Evolutionary conservation across 305 asterid genomes (phyloP).

Genomic region (Fraxinus nigra): DNA sequence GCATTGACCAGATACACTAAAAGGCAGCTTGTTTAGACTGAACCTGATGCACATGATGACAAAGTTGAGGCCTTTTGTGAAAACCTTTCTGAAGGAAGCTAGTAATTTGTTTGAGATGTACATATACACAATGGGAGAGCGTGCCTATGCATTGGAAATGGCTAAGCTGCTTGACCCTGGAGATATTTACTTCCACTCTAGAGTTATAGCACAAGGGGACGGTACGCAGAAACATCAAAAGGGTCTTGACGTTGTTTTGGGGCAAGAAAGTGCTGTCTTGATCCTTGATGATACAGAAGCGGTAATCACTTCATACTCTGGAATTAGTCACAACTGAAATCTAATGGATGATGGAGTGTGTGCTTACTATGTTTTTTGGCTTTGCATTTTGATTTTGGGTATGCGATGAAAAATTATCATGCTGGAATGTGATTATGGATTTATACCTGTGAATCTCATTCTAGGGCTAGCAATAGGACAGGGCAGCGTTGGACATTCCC

Average conservation of each 20-base stretch:
- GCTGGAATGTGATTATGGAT: neutral
- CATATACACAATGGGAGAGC: conserved; percentile 95
- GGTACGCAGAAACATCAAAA: conserved; percentile 74
- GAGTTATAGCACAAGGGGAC: conserved; percentile 84
- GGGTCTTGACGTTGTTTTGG: conserved; percentile 88
- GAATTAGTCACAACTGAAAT: neutral
- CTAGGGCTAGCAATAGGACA: neutral
- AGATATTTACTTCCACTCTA: conserved; percentile 63
- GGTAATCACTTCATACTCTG: conserved; percentile 36
- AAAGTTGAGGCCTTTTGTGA: conserved; percentile 86
- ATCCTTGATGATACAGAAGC: conserved; percentile 89
- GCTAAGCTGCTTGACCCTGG: conserved; percentile 76
- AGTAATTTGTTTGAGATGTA: conserved; percentile 81
- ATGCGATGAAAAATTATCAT: neutral
- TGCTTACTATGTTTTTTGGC: neutral
- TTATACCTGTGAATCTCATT: neutral
- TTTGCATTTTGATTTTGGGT: neutral
- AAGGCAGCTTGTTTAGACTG: conserved; percentile 58
- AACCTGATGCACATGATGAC: conserved; percentile 81
- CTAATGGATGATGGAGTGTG: neutral
- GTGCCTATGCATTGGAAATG: conserved; percentile 90
- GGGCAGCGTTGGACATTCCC: neutral
- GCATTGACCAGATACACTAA: conserved; percentile 50
- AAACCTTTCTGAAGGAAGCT: conserved; percentile 69
- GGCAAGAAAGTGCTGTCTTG: conserved; percentile 79